Evolutionary conservation across 2,329 filamentous ascomycete genomes (phyloP), one percentile per base, ranked within the genome.

Genomic region (Orbilia oligospora): DNA sequence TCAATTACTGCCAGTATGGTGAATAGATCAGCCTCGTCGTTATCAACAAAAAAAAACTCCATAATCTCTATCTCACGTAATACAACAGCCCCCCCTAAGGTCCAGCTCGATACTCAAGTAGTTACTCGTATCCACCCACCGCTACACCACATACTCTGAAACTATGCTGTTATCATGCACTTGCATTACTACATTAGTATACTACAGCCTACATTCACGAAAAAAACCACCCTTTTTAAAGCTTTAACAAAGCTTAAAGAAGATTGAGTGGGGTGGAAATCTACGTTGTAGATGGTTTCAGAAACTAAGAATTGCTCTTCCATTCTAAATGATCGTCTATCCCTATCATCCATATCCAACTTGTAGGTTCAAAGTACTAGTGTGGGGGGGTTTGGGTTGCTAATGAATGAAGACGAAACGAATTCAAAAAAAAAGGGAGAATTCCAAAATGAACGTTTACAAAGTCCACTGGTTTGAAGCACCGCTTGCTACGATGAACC

Each of bases 241-340:
- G n/a, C 33, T 36, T 41, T 3, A 41, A 10, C 9, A 38, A 14
- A 14, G n/a, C n/a, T n/a, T n/a, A n/a, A n/a, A n/a, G n/a, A n/a
- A n/a, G n/a, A n/a, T n/a, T n/a, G n/a, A 38, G 36, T 5, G 36
- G 41, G 41, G 41, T 14, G 24, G 10, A 22, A 49, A 24, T 30
- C 27, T 30, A 30, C 27, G 27, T 30, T 30, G n/a, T 30, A 30
- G 3, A 30, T 30, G 3, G 6, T 30, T 6, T 67, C 48, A 55
- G 18, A 44, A 27, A 56, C 49, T 18, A 30, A 36, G 16, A 44
- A 30, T 53, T 73, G 64, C 70, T 66, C 70, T 67, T 67, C 70
- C 70, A 73, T 73, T 61, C 70, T 73, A 73, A 73, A 73, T 33
- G 70, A 73, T 67, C 49, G 70, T 66, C 51, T 73, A 61, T 56